phyloP scores from a whole-genome alignment of 305 asterid species.

The Andrographis paniculata region DNA sequence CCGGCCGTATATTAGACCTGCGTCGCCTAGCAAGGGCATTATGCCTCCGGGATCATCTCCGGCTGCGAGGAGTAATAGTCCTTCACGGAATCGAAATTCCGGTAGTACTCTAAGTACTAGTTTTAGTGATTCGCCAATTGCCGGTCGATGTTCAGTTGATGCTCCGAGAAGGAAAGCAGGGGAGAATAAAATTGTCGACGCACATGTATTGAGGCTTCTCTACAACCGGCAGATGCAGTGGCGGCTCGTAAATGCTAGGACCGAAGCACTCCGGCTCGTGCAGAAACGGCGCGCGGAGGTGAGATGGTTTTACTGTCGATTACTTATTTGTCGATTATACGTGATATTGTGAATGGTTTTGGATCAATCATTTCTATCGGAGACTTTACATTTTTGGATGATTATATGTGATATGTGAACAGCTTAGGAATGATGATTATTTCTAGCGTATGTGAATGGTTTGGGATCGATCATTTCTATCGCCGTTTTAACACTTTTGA shows the following conservation, averaged over 20 bases:
- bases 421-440: too few relatives aligned
- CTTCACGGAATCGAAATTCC: background rate
- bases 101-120: background rate
- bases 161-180: conserved; percentile 89
- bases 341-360: too few relatives aligned
- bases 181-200: conserved; percentile 72
- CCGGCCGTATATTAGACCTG: background rate
- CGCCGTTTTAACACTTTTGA: too few relatives aligned
- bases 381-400: too few relatives aligned
- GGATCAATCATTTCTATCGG: too few relatives aligned
- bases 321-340: background rate
- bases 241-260: conserved; percentile 85
- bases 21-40: background rate
- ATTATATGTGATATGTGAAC: too few relatives aligned
- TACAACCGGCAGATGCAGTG: conserved; percentile 89
- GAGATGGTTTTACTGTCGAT: conserved; percentile 7
- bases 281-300: conserved; percentile 86
- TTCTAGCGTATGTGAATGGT: too few relatives aligned
- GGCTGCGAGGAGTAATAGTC: background rate
- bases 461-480: too few relatives aligned
- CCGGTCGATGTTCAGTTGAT: conserved; percentile 41
- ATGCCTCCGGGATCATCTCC: background rate
- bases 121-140: too few relatives aligned
- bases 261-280: conserved; percentile 55
- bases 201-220: conserved; percentile 78